phyloP scores from a whole-genome alignment of 768 basidiomycete species.

The Suillus occidentalis region DNA sequence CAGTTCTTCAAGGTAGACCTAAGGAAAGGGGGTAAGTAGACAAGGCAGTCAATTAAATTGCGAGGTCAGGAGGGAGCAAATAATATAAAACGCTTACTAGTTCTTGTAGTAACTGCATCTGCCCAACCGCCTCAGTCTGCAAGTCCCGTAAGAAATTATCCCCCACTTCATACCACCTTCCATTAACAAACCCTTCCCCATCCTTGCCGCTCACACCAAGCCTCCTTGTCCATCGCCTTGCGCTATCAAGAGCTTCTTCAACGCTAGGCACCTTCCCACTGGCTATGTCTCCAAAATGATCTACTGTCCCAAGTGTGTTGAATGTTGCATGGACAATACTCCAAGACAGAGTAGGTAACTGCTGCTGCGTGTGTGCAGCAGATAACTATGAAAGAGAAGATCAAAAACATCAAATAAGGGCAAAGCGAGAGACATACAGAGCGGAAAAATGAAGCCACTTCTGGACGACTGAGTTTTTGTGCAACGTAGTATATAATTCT shows the following conservation, averaged over 20 bases:
- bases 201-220: constrained; percentile 48
- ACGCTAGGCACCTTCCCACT: constrained; percentile 21
- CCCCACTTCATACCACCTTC: constrained; percentile 50
- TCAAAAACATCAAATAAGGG: constrained; percentile 6
- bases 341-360: constrained; percentile 43
- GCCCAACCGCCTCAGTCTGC: constrained; percentile 56
- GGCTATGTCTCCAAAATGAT: constrained; percentile 44
- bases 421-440: not conserved
- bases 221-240: constrained; percentile 55
- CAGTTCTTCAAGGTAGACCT: constrained; percentile 62
- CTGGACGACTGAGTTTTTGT: constrained; percentile 58
- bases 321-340: constrained; percentile 40
- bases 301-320: constrained; percentile 32
- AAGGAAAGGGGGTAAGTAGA: not conserved
- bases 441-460: constrained; percentile 47
- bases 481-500: constrained; percentile 68
- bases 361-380: constrained; percentile 33
- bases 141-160: constrained; percentile 68
- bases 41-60: not conserved
- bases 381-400: constrained; percentile 34
- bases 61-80: not conserved
- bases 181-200: constrained; percentile 79
- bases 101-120: constrained; percentile 72
- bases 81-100: constrained; percentile 43
- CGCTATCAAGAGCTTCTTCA: constrained; percentile 41